These are phyloP conservation scores for Triticum monococcum DNA, from an alignment of 176 grass and related monocot species.

Conservation along the genomic window DNA sequence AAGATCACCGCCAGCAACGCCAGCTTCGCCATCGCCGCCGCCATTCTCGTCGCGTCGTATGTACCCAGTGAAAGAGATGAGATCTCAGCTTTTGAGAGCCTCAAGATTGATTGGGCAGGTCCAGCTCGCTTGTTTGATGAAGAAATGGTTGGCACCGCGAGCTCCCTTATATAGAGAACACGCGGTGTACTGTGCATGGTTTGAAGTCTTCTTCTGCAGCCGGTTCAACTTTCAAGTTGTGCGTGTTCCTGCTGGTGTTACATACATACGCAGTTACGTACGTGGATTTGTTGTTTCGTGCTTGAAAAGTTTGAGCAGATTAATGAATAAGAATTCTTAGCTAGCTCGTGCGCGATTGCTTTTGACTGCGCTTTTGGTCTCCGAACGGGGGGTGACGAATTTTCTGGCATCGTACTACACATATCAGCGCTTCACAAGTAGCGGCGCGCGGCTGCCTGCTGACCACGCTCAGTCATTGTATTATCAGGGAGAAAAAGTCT, in stretches of 20 bases:
- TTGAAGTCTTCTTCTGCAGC: neutral
- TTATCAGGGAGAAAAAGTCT: neutral
- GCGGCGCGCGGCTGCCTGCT: too few species aligned
- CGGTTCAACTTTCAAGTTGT: neutral
- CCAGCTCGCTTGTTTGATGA: neutral
- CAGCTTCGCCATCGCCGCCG: neutral
- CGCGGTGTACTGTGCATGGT: neutral
- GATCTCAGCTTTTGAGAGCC: neutral
- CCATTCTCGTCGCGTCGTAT: neutral
- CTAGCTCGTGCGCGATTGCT: neutral
- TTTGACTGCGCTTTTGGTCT: constrained; percentile 6
- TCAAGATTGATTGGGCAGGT: neutral
- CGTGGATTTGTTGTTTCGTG: neutral
- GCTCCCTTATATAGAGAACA: too few species aligned
- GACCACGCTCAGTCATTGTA: too few species aligned
- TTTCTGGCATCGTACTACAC: neutral
- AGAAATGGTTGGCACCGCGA: neutral
- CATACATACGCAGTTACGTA: neutral
- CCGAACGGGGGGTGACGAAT: neutral
- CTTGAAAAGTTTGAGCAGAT: neutral
- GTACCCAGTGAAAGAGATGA: neutral
- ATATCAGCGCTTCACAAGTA: neutral
- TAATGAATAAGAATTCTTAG: neutral
- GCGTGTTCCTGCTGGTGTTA: neutral
- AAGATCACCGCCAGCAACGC: neutral